Evolutionary conservation across 75 land plant species (phyloP).

Genomic region (Sequoiadendron giganteum): DNA sequence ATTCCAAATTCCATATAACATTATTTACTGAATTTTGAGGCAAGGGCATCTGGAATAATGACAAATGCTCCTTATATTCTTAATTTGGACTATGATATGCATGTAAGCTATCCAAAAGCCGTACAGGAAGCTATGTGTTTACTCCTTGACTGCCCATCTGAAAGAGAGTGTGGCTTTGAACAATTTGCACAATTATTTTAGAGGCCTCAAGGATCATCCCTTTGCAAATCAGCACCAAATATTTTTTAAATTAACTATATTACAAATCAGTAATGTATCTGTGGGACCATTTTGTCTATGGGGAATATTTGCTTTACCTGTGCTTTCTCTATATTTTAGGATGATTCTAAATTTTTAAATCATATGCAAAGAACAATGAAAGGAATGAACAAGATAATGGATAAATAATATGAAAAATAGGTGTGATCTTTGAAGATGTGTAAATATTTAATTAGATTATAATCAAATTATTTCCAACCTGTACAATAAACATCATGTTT

Average conservation of each 20-base stretch:
- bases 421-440: too few species aligned
- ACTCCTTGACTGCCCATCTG: conserved; percentile 8
- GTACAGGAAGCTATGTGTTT: conserved; percentile 27
- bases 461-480: too few species aligned
- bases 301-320: too few species aligned
- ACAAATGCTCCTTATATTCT: conserved; percentile 10
- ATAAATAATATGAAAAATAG: too few species aligned
- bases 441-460: too few species aligned
- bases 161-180: conserved; percentile 22
- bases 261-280: background rate
- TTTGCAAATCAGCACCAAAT: conserved; percentile 14
- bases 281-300: too few species aligned
- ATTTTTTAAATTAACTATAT: background rate
- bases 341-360: background rate
- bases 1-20: too few species aligned
- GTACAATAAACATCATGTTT: too few species aligned
- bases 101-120: conserved; percentile 20
- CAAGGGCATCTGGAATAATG: background rate
- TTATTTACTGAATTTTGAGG: background rate
- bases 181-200: conserved; percentile 28
- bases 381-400: conserved; percentile 16
- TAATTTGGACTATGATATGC: conserved; percentile 25
- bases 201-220: conserved; percentile 15
- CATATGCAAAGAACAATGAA: background rate
- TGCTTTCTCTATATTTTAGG: background rate